Evolutionary conservation across 495 filamentous ascomycete genomes (phyloP), one percentile per base, ranked within the genome.

Genomic region (Penicillium coprophilum): DNA sequence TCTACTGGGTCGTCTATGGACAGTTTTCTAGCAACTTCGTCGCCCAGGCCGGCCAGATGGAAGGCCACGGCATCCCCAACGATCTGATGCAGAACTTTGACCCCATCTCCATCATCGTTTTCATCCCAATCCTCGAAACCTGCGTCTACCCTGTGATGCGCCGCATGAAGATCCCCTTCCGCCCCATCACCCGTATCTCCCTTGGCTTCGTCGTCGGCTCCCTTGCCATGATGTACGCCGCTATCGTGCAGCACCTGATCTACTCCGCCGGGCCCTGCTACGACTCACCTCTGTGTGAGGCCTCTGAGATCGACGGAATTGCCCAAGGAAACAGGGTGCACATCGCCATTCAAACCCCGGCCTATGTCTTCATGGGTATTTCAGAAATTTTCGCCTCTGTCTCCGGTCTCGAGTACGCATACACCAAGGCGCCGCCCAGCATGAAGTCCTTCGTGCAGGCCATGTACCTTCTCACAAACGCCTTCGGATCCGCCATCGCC

Each of bases 361-460:
- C 85, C 4, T 91, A 91, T 71, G 64, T 89, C 27, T 77, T 91
- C 50, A 85, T 89, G 55, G 88, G 82, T 65, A 59, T 90, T 31
- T 86, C 85, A 23, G 88, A 91, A 71, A 89, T 90, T 61, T 84
- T 91, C 69, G 86, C 86, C 17, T 86, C 80, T 46, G 85, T 90
- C 67, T 88, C 85, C 20, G 79, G 76, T 51, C 75, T 88, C 15
- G 86, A 89, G 66, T 91, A 92, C 64, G 91, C 90, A 30, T 92
- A 87, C 72, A 89, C 85, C 67, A 91, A 93, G 76, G 89, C 91
- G 0, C 91, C 91, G 7, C 83, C 81, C 60, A 89, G 85, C 63
- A 91, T 93, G 87, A 83, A 87, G 48, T 88, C 86, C n/a, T 84
- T 92, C 61, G 87, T 92, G 51, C 85, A 85, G 61, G 82, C 86